Base-by-base conservation (phyloP, 148 eudicot species). In the Heliamphora exappendiculata region DNA sequence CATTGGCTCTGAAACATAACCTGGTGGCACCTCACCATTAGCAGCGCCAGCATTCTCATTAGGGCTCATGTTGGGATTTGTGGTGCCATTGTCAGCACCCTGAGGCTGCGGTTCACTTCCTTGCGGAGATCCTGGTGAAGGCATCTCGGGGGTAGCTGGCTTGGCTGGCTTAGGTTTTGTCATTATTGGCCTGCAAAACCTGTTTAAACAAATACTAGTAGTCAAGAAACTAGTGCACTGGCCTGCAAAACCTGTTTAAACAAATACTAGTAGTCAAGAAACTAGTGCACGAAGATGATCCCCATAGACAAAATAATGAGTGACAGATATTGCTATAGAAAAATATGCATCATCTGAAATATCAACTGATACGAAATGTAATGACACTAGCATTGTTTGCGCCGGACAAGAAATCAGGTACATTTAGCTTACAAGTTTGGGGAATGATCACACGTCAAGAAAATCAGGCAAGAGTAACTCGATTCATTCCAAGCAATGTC, bases 151-250 rank as follows among this genome's bases (percentile, higher is more conserved):
- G 3, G 93, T 81, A 1, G 88, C 86, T 33, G 91, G 88, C 79
- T 94, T 94, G 16, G 84, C 81, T 24, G 87, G 87, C 77, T 89
- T 85, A 3, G 97, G 91, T 79, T 91, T 91, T 6, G 77, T 91
- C 97, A 93, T 86, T 74, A 93, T 87, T 31, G 97, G 97, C 88
- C 90, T 83, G 70, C 97, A 91, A 41, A 87, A 11, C 93, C 98
- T 93, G 85, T 69, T 37, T 29, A 8, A 31, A 60, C 84, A 83
- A 83, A 87, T 75, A 79, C 83, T 20, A 59, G 0, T 1, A n/a
- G 33, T 76, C 63, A 76, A 76, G n/a, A n/a, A n/a, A n/a, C n/a
- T n/a, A n/a, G n/a, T n/a, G n/a, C n/a, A n/a, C n/a, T 50, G 63
- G 22, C 78, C 11, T 5, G 19, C n/a, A 28, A 29, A 49, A 47